A percentile compares a stretch with the other conserved stretches of the same genome.
Evolutionary conservation across 192 early-diverging fungal genomes (phyloP).

Genomic region (Phycomyces nitens): DNA sequence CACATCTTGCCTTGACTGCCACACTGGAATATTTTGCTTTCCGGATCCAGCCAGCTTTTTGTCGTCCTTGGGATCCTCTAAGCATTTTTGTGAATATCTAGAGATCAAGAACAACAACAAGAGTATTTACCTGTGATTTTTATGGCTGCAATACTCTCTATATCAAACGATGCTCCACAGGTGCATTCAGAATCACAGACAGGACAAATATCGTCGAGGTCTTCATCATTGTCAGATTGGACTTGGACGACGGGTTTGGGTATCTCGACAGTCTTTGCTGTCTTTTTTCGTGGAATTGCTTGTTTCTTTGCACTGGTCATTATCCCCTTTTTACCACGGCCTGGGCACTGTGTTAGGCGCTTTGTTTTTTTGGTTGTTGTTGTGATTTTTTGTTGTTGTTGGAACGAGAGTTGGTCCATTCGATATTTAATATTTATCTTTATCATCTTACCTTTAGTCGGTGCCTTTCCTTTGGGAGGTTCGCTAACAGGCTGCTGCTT

Average conservation of each 20-base stretch:
- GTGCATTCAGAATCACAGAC: slow-evolving; percentile 55
- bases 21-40: too few relatives aligned
- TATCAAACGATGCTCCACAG: slow-evolving; percentile 25
- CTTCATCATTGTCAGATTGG: slow-evolving; percentile 23
- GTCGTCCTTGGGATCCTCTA: too few relatives aligned
- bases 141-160: not conserved
- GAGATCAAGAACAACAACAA: too few relatives aligned
- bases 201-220: slow-evolving; percentile 52
- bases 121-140: not conserved
- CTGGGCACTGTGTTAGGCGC: not conserved
- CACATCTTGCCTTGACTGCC: too few relatives aligned
- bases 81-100: too few relatives aligned
- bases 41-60: too few relatives aligned
- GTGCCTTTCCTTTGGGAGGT: not conserved
- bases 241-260: not conserved
- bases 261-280: not conserved
- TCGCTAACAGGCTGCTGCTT: slow-evolving; percentile 13
- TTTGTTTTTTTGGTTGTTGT: too few relatives aligned
- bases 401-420: not conserved
- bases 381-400: not conserved
- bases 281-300: too few relatives aligned
- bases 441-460: not conserved
- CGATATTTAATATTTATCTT: not conserved
- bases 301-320: slow-evolving; percentile 3
- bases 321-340: not conserved